Percentiles rank a stretch among this genome's conserved stretches.
Evolutionary conservation across 768 basidiomycete genomes (phyloP).

Genomic region (Udeniomyces megalosporus): DNA sequence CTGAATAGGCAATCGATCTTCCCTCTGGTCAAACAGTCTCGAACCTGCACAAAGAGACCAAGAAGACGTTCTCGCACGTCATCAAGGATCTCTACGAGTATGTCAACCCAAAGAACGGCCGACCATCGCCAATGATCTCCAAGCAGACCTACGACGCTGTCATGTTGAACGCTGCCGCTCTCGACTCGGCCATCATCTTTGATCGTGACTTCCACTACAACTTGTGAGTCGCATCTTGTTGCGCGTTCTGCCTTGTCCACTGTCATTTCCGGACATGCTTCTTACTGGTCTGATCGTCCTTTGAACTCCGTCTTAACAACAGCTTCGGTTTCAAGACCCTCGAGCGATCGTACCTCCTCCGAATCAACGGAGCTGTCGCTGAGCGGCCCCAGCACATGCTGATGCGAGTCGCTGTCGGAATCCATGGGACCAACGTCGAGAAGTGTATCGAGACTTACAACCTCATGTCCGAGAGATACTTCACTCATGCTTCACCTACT

Average conservation of each 20-base stretch:
- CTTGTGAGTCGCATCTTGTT: slow-evolving; percentile 40
- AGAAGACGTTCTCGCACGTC: slow-evolving; percentile 87
- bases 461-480: slow-evolving; percentile 94
- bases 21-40: slow-evolving; percentile 41
- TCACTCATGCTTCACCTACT: slow-evolving; percentile 90
- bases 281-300: too few relatives aligned
- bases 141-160: slow-evolving; percentile 69
- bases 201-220: slow-evolving; percentile 97
- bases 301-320: neutral
- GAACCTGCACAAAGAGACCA: slow-evolving; percentile 97
- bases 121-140: slow-evolving; percentile 76
- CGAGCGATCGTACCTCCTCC: slow-evolving; percentile 89
- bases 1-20: too few relatives aligned
- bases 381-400: slow-evolving; percentile 98
- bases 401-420: slow-evolving; percentile 98
- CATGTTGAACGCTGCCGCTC: slow-evolving; percentile 55
- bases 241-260: too few relatives aligned
- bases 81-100: slow-evolving; percentile 80
- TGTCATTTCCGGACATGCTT: too few relatives aligned
- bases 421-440: slow-evolving; percentile 79
- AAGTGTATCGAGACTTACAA: slow-evolving; percentile 73
- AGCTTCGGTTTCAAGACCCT: slow-evolving; percentile 97
- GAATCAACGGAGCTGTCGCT: slow-evolving; percentile 82
- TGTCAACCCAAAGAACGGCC: slow-evolving; percentile 92
- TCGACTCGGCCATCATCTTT: slow-evolving; percentile 93